Conservation (phyloP, 1,139 yeast genomes). For the Debaryomyces sp. region DNA sequence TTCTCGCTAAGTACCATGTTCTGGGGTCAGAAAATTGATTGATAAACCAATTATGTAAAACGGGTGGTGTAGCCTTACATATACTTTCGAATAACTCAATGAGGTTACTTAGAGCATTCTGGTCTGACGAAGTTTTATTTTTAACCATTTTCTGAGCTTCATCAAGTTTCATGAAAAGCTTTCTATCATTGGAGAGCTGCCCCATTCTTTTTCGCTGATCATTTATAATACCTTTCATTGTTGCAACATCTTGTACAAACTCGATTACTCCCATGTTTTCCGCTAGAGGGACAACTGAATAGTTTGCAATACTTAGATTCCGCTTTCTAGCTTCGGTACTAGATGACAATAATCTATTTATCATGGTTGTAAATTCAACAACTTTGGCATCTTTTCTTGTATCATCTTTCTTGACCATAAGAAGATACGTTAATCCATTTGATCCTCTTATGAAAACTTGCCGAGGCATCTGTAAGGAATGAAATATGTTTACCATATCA, state of each 20-base stretch:
- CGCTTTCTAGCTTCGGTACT: slow-evolving; percentile 77
- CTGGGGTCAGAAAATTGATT: slow-evolving; percentile 90
- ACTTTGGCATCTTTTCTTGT: slow-evolving; percentile 93
- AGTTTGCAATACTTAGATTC: slow-evolving; percentile 71
- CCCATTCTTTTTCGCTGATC: slow-evolving; percentile 47
- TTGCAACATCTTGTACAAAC: slow-evolving; percentile 84
- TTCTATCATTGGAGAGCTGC: slow-evolving; percentile 31
- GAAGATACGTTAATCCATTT: slow-evolving; percentile 68
- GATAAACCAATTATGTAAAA: slow-evolving; percentile 83
- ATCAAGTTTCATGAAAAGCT: slow-evolving; percentile 35
- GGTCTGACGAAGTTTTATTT: slow-evolving; percentile 18
- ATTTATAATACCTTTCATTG: slow-evolving; percentile 71
- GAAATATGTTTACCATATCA: slow-evolving; percentile 65
- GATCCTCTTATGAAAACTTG: slow-evolving; percentile 77
- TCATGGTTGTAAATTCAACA: slow-evolving; percentile 88
- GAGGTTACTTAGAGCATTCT: slow-evolving; percentile 21
- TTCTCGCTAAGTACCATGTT: slow-evolving; percentile 82
- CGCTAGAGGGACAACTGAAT: slow-evolving; percentile 86
- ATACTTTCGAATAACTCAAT: slow-evolving; percentile 34
- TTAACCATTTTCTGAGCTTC: slow-evolving; percentile 44
- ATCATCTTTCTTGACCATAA: slow-evolving; percentile 90
- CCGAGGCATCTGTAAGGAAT: slow-evolving; percentile 86
- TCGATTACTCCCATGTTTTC: slow-evolving; percentile 91
- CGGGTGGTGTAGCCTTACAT: slow-evolving; percentile 61
- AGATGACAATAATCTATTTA: slow-evolving; percentile 68